Evolutionary conservation across 2,329 filamentous ascomycete species (phyloP), one percentile per base, ranked within the genome.

Genomic region (Aspergillus caelatus): DNA sequence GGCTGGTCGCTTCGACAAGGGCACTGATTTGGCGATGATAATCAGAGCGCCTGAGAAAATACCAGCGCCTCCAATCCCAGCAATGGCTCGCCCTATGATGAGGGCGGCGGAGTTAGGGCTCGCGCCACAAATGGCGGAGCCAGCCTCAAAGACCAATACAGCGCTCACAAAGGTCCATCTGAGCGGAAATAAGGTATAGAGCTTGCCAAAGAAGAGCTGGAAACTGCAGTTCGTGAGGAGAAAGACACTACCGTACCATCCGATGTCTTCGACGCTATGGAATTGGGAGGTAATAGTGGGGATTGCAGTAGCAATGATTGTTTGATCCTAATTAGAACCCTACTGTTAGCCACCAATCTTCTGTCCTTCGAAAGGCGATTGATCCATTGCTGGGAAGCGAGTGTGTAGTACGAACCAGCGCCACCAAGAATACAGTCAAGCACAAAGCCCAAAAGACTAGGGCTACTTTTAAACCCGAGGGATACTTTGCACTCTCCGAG

Each of bases 191-290:
- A 77, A 72, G 7, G 69, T 74, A 63, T 79, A 79, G 1, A 79
- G 58, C 60, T 75, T 75, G 16, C 78, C 79, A 54, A 77, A 79
- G 0, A 77, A 62, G 1, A 80, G 70, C 43, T 77, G 73, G 50
- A 80, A 76, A 2, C 77, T 73, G 62, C 72, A 75, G 16, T 69
- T 74, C 0, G 78, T 77, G 14, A 81, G 66, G 1, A 79, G 68
- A 61, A 78, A 79, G 2, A 75, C 71, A 23, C 72, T 75, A 11
- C 76, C 75, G 60, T 82, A 82, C 80, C 80, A 82, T 45, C 77
- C 77, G 14, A 81, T 70, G 62, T 81, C 78, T 14, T 75, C 67
- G 26, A 79, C 67, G 23, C 75, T 75, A 39, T 79, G 65, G 65
- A 82, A 81, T 19, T 79, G 43, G 14, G 52, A 45, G 2, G 78